phyloP scores from a whole-genome alignment of 148 eudicot species.

The Vaccinium corymbosum region DNA sequence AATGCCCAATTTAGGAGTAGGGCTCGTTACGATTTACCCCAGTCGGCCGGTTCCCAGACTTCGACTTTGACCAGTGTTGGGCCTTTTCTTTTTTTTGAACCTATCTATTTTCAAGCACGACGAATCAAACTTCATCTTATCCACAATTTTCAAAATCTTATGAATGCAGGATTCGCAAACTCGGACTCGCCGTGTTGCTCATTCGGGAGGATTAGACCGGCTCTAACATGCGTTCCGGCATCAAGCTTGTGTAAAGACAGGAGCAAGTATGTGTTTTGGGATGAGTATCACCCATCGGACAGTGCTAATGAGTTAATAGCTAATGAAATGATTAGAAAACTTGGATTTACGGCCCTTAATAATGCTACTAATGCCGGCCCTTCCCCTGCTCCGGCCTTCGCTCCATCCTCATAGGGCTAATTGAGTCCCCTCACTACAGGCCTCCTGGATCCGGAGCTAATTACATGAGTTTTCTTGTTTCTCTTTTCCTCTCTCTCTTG shows the following conservation, averaged over 20 bases:
- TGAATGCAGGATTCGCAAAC: conserved; percentile 53
- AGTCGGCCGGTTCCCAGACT: too few relatives aligned
- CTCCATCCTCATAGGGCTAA: conserved; percentile 3
- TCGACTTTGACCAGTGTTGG: too few relatives aligned
- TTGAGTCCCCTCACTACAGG: too few relatives aligned
- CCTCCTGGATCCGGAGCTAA: too few relatives aligned
- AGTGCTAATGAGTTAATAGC: conserved; percentile 68
- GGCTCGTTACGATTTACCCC: too few relatives aligned
- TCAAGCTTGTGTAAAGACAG: conserved; percentile 65
- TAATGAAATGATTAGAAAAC: conserved; percentile 51
- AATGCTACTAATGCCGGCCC: conserved; percentile 14
- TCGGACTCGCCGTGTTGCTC: conserved; percentile 90
- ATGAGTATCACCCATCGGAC: conserved; percentile 86
- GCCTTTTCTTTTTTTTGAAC: too few relatives aligned
- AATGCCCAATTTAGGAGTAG: too few relatives aligned
- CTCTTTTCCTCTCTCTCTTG: background rate
- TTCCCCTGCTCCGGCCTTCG: conserved; percentile 37
- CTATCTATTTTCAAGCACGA: too few relatives aligned
- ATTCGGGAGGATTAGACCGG: conserved; percentile 69
- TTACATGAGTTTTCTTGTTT: background rate
- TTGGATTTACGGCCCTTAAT: conserved; percentile 33
- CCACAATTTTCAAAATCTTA: too few relatives aligned
- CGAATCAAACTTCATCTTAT: too few relatives aligned
- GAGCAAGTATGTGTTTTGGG: conserved; percentile 92
- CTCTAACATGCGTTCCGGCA: conserved; percentile 81